Conservation (phyloP, 345 rosid species). For the Citrus maxima region DNA sequence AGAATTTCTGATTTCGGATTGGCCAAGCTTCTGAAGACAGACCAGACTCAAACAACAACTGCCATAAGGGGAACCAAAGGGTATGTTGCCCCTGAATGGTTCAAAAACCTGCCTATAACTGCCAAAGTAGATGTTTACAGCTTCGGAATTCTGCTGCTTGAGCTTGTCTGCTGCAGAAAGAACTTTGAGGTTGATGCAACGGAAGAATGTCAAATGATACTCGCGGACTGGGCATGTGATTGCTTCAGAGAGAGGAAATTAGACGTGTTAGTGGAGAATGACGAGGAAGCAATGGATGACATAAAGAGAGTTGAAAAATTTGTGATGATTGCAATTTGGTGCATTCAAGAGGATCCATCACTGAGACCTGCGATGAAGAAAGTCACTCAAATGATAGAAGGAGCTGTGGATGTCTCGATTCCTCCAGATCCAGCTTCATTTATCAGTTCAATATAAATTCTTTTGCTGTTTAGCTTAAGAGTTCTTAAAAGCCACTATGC, state of each 20-base stretch:
- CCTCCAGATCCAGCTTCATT: constrained; percentile 24
- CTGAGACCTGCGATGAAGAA: constrained; percentile 7
- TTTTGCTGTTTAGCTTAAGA: background rate
- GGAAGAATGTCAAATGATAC: constrained; percentile 13
- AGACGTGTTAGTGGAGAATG: constrained; percentile 7
- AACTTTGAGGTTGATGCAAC: background rate
- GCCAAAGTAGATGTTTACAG: constrained; percentile 12
- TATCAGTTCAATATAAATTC: background rate
- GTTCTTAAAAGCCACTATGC: background rate
- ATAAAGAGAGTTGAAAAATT: background rate
- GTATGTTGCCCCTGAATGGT: constrained; percentile 21
- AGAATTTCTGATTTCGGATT: constrained; percentile 22
- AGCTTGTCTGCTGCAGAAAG: constrained; percentile 1
- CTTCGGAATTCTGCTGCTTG: constrained; percentile 5
- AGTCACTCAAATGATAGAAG: constrained; percentile 25
- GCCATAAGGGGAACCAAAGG: constrained; percentile 17
- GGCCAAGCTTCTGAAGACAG: constrained; percentile 13
- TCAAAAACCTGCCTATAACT: constrained; percentile 9
- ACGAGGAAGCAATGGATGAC: constrained; percentile 17
- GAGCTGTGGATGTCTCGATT: constrained; percentile 13
- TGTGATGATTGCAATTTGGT: constrained; percentile 15
- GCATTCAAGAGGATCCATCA: constrained; percentile 12
- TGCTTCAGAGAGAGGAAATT: constrained; percentile 14
- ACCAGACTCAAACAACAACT: constrained; percentile 11
- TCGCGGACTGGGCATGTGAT: constrained; percentile 12